Conservation (phyloP, 768 basidiomycete species). For the Postia placenta region DNA sequence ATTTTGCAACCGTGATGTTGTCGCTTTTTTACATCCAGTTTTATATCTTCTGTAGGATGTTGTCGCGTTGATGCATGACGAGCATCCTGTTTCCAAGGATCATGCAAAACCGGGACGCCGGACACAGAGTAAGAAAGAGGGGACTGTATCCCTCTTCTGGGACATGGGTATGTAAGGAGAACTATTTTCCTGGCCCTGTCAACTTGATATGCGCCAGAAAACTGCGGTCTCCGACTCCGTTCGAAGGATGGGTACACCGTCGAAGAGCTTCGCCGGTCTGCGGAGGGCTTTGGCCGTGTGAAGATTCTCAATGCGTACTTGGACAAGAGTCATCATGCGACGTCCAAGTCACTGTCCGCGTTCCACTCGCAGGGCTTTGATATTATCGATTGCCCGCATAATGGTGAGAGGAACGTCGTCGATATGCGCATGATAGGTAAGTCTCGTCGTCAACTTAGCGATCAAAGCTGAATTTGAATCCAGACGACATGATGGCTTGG, state of each 20-base stretch:
- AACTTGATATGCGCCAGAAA: neutral
- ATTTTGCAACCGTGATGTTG: too few species aligned
- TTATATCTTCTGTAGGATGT: neutral
- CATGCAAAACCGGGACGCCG: too few species aligned
- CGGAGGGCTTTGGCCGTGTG: constrained; percentile 40
- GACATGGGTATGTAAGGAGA: neutral
- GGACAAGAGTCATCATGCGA: constrained; percentile 31
- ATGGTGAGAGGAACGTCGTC: constrained; percentile 27
- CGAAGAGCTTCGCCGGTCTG: constrained; percentile 38
- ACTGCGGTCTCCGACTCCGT: neutral
- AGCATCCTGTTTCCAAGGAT: neutral
- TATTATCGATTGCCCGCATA: constrained; percentile 26
- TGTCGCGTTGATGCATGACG: neutral
- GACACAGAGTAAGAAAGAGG: too few species aligned
- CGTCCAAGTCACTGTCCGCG: constrained; percentile 30
- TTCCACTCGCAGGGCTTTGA: constrained; percentile 30
- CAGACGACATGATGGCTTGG: constrained; percentile 63
- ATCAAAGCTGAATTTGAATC: constrained; percentile 9
- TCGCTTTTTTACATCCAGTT: neutral
- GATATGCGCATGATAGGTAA: constrained; percentile 48
- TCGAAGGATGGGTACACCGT: constrained; percentile 11
- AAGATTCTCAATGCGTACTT: constrained; percentile 49
- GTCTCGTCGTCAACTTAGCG: constrained; percentile 1
- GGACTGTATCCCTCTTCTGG: neutral
- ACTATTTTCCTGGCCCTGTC: neutral